Evolutionary conservation across 768 basidiomycete genomes (phyloP).

Genomic region (Fomitopsis serialis): DNA sequence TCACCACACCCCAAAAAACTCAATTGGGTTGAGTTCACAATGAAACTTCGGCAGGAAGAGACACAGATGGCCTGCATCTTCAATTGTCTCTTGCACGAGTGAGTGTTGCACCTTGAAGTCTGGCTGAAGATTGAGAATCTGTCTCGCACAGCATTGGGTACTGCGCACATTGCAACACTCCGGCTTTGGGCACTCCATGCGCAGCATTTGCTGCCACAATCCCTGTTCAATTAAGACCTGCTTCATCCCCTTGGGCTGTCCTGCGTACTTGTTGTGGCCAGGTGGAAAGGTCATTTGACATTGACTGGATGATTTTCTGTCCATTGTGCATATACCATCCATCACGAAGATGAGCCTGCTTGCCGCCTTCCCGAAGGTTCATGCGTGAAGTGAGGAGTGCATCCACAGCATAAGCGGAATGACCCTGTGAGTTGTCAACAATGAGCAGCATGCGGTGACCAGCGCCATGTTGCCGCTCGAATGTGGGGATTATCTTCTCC

Average conservation of each 20-base stretch:
- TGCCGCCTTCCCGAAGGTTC: constrained; percentile 34
- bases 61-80: constrained; percentile 27
- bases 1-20: too few species aligned
- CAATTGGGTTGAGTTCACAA: constrained; percentile 43
- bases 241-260: constrained; percentile 28
- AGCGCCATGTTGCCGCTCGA: constrained; percentile 12
- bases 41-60: constrained; percentile 42
- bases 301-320: constrained; percentile 23
- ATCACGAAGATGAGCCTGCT: constrained; percentile 29
- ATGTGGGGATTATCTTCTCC: constrained; percentile 16
- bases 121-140: constrained; percentile 27
- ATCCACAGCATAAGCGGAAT: constrained; percentile 32
- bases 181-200: neutral
- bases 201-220: neutral
- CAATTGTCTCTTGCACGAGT: constrained; percentile 27
- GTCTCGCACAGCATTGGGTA: constrained; percentile 24
- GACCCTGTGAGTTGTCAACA: constrained; percentile 39
- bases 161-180: neutral
- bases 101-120: constrained; percentile 34
- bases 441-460: constrained; percentile 30
- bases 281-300: constrained; percentile 33
- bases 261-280: constrained; percentile 26
- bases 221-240: constrained; percentile 24
- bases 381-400: constrained; percentile 29
- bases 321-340: constrained; percentile 25